Conservation (phyloP, 139 green algal genomes). For the Micromonas pusilla region DNA sequence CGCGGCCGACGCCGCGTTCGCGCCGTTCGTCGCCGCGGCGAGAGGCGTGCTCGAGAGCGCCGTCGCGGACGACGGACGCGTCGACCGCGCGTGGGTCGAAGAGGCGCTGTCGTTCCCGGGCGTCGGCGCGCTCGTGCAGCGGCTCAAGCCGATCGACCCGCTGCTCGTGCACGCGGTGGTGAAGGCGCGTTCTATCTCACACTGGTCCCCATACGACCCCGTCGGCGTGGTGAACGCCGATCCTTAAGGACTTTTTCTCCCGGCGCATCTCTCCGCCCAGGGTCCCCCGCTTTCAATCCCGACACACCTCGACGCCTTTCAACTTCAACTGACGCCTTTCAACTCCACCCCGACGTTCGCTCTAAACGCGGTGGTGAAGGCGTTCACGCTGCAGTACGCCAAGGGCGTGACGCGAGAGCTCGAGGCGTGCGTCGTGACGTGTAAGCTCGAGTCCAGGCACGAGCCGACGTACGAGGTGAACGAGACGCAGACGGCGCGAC, state of each 20-base stretch:
- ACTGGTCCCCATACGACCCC: too few species aligned
- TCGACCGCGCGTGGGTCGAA: slow-evolving; percentile 35
- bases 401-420: too few species aligned
- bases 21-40: not conserved
- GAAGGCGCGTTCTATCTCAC: slow-evolving; percentile 55
- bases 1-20: not conserved
- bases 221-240: too few species aligned
- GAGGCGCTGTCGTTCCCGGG: slow-evolving; percentile 58
- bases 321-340: too few species aligned
- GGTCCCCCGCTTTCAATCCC: too few species aligned
- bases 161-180: slow-evolving; percentile 50
- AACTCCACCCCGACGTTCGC: too few species aligned
- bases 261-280: too few species aligned
- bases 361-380: too few species aligned
- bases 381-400: too few species aligned
- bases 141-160: slow-evolving; percentile 59
- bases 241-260: too few species aligned
- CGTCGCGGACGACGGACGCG: not conserved
- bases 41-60: slow-evolving; percentile 9
- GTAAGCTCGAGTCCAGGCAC: not conserved
- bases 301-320: too few species aligned
- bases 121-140: slow-evolving; percentile 62
- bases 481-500: slow-evolving; percentile 45
- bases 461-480: slow-evolving; percentile 37
- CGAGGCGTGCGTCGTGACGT: slow-evolving; percentile 42